Conservation (phyloP, 2,329 filamentous ascomycete species). For the Beauveria rudraprayagi region DNA sequence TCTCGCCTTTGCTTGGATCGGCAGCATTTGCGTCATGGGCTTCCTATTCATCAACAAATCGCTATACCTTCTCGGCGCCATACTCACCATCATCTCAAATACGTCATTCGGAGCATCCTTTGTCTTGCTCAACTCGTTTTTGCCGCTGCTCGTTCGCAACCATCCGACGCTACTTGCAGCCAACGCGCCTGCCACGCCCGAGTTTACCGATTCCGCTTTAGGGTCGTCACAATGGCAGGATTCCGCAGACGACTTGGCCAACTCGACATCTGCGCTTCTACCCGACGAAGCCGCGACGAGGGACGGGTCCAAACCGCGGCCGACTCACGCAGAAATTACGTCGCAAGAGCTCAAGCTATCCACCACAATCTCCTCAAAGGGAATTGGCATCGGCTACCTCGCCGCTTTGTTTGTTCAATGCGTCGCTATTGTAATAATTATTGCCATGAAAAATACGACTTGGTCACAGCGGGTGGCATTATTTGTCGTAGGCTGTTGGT, state of each 20-base stretch:
- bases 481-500: conserved; percentile 84
- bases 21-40: conserved; percentile 76
- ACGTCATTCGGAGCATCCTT: conserved; percentile 93
- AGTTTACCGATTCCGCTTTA: conserved; percentile 22
- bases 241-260: conserved; percentile 24
- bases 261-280: conserved; percentile 42
- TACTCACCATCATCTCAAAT: conserved; percentile 85
- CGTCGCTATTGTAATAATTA: conserved; percentile 67
- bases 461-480: conserved; percentile 83
- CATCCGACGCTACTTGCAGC: conserved; percentile 51
- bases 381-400: conserved; percentile 89
- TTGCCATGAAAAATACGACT: conserved; percentile 65
- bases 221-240: conserved; percentile 30
- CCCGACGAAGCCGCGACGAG: conserved; percentile 22
- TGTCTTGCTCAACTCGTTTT: conserved; percentile 88
- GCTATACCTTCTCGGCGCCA: conserved; percentile 70
- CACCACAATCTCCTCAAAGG: conserved; percentile 83
- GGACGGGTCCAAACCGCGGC: conserved; percentile 26
- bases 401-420: conserved; percentile 81
- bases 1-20: conserved; percentile 74
- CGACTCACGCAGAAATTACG: conserved; percentile 44
- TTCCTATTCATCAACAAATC: conserved; percentile 72
- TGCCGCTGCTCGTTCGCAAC: conserved; percentile 82
- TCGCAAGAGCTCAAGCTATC: conserved; percentile 68
- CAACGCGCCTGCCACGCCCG: conserved; percentile 21